phyloP scores from a whole-genome alignment of 148 eudicot species.

The Chenopodium album region DNA sequence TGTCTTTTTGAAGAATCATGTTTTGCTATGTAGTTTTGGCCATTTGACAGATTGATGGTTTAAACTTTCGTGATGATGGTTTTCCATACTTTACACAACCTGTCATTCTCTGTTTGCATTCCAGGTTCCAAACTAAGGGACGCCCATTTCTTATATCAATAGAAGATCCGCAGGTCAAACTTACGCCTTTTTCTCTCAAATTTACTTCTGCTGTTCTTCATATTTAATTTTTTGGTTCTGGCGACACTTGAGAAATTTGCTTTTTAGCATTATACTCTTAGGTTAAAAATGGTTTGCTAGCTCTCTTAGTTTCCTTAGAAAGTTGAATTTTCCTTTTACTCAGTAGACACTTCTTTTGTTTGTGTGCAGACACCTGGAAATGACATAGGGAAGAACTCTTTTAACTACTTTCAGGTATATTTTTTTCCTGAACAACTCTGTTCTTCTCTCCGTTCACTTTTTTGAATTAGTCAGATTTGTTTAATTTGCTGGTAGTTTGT shows the following conservation, averaged over 20 bases:
- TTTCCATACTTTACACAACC: neutral
- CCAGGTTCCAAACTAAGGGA: conserved; percentile 61
- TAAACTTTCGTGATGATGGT: conserved; percentile 1
- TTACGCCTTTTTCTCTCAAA: conserved; percentile 7
- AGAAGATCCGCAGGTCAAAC: conserved; percentile 88
- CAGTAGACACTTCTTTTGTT: conserved; percentile 17
- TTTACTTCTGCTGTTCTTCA: conserved; percentile 9
- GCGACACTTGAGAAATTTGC: neutral
- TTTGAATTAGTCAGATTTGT: neutral
- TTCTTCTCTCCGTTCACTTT: neutral
- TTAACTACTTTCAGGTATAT: conserved; percentile 81
- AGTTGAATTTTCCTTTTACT: neutral
- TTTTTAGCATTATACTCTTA: neutral
- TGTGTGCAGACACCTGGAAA: conserved; percentile 76
- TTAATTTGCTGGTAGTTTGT: neutral
- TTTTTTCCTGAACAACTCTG: neutral
- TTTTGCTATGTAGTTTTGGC: neutral
- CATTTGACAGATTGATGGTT: neutral
- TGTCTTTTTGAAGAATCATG: neutral
- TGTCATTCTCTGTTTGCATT: conserved; percentile 13
- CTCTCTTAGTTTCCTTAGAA: neutral
- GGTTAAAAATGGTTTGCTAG: neutral
- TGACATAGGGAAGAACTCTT: conserved; percentile 95
- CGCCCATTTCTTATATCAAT: conserved; percentile 62
- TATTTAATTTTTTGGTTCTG: neutral